Evolutionary conservation across 805 yeast species (phyloP).

Genomic region (Hanseniaspora guilliermondii): DNA sequence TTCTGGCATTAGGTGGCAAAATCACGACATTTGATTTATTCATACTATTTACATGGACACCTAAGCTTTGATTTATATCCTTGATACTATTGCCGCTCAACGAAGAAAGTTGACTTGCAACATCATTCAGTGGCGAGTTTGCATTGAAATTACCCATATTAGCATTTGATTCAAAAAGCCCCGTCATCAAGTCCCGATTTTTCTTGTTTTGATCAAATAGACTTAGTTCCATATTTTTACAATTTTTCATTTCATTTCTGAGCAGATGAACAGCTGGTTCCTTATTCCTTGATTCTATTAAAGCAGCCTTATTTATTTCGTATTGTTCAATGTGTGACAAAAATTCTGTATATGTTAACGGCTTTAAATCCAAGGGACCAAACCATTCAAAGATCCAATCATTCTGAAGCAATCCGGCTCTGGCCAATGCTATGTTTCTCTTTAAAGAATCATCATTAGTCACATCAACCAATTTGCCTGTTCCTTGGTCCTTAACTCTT

Average conservation of each 20-base stretch:
- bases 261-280: constrained; percentile 4
- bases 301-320: constrained; percentile 19
- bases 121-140: constrained; percentile 5
- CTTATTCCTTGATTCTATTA: constrained; percentile 17
- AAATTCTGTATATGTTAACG: constrained; percentile 36
- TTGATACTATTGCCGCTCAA: background rate
- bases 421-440: constrained; percentile 28
- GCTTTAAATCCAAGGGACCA: constrained; percentile 48
- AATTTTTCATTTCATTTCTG: constrained; percentile 15
- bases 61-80: background rate
- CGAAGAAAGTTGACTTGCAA: constrained; percentile 6
- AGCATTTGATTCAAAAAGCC: constrained; percentile 16
- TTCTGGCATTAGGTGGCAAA: constrained; percentile 11
- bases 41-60: background rate
- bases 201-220: constrained; percentile 16
- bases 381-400: constrained; percentile 37
- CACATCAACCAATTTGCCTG: constrained; percentile 22
- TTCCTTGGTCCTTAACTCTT: constrained; percentile 22
- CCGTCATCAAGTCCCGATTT: constrained; percentile 16
- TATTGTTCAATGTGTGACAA: constrained; percentile 25
- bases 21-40: background rate
- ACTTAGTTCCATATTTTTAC: constrained; percentile 12
- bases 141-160: constrained; percentile 2
- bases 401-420: constrained; percentile 39
- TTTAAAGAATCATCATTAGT: constrained; percentile 25